Conservation (phyloP, 1,284 basidiomycete species). For the Ustilago crameri region DNA sequence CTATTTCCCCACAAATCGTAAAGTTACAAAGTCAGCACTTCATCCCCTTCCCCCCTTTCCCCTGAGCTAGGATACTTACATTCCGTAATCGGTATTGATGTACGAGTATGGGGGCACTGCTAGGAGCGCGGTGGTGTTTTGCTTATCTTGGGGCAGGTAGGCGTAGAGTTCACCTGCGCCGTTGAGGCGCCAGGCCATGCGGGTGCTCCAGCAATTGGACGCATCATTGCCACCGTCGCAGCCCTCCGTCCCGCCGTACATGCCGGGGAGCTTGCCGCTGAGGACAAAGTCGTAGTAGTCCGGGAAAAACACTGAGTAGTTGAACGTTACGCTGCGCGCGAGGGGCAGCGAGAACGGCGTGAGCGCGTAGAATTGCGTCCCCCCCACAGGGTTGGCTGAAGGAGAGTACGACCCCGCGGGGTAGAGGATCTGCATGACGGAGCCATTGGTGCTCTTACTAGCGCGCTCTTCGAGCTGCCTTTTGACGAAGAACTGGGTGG, state of each 20-base stretch:
- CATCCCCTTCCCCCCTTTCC: too few species aligned
- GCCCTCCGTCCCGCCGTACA: slow-evolving; percentile 68
- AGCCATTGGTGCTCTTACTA: neutral
- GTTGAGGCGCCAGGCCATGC: slow-evolving; percentile 69
- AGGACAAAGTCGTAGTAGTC: slow-evolving; percentile 68
- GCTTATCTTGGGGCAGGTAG: slow-evolving; percentile 44
- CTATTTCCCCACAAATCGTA: too few species aligned
- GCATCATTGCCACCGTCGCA: slow-evolving; percentile 70
- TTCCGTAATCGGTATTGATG: slow-evolving; percentile 48
- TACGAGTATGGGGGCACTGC: slow-evolving; percentile 30
- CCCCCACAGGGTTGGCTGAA: slow-evolving; percentile 58
- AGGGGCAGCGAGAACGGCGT: slow-evolving; percentile 18
- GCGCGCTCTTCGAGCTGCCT: too few species aligned
- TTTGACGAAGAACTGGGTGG: neutral
- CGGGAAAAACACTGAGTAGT: slow-evolving; percentile 69
- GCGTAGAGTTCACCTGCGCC: slow-evolving; percentile 73
- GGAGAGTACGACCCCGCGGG: slow-evolving; percentile 69
- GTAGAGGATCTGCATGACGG: slow-evolving; percentile 15
- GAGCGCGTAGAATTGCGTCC: slow-evolving; percentile 28
- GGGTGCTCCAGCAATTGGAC: slow-evolving; percentile 68
- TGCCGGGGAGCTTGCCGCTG: slow-evolving; percentile 70
- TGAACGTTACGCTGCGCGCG: slow-evolving; percentile 18
- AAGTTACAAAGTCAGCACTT: too few species aligned
- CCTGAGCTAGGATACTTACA: slow-evolving; percentile 16
- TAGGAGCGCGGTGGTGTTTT: slow-evolving; percentile 26